A percentile compares a stretch with the other conserved stretches of the same genome.
Conservation (phyloP, 768 basidiomycete species). For the Gloeopeniophorella convolvens region DNA sequence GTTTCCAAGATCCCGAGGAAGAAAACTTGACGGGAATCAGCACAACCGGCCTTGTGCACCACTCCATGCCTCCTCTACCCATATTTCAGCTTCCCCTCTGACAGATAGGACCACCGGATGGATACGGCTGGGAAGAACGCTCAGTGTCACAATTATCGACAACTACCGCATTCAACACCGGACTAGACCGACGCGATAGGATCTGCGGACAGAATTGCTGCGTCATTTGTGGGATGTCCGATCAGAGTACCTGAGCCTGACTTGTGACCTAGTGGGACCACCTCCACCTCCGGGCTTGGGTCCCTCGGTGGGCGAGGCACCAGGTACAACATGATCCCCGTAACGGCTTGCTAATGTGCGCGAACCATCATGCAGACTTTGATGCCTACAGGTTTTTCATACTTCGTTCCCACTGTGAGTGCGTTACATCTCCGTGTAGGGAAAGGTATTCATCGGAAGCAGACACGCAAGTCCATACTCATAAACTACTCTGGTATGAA, state of each 20-base stretch:
- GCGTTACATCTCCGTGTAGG: background rate
- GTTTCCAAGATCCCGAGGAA: no score
- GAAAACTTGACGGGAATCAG: no score
- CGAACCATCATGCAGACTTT: slow-evolving; percentile 18
- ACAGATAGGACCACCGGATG: background rate
- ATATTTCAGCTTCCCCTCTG: no score
- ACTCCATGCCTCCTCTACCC: no score
- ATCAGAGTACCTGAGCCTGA: background rate
- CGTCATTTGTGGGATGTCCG: background rate
- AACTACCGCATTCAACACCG: background rate
- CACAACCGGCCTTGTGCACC: no score
- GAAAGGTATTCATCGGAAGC: background rate
- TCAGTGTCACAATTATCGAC: background rate
- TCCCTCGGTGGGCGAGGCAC: background rate
- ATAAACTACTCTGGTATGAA: slow-evolving; percentile 26
- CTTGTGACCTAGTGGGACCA: background rate
- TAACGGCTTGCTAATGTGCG: slow-evolving; percentile 1
- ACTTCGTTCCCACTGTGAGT: slow-evolving; percentile 25
- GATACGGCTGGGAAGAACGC: background rate
- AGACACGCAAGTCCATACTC: slow-evolving; percentile 25
- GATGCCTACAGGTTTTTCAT: slow-evolving; percentile 25
- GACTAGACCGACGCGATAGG: background rate
- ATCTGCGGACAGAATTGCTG: background rate
- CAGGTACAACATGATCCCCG: background rate
- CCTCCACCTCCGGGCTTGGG: background rate